Percentiles rank a stretch among this genome's conserved stretches.
Evolutionary conservation across 2,329 filamentous ascomycete genomes (phyloP).

Genomic region (Paraphaeosphaeria sporulosa): DNA sequence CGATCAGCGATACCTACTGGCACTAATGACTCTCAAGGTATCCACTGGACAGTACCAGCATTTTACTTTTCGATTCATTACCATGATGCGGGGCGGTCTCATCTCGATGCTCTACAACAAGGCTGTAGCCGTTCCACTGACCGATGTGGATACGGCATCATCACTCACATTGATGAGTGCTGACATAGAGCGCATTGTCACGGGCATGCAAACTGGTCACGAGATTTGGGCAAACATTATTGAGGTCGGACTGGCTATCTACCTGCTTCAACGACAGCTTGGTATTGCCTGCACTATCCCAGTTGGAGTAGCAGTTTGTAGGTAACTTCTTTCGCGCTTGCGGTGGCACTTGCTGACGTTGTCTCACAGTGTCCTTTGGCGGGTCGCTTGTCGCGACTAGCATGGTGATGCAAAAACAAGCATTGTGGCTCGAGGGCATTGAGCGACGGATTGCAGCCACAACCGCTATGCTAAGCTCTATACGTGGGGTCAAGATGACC

Average conservation of each 20-base stretch:
- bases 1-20: neutral
- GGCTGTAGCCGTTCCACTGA: conserved; percentile 34
- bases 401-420: conserved; percentile 43
- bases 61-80: conserved; percentile 43
- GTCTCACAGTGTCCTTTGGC: conserved; percentile 26
- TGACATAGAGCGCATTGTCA: conserved; percentile 46
- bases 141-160: conserved; percentile 40
- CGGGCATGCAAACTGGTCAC: conserved; percentile 44
- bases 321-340: conserved; percentile 11
- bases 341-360: neutral
- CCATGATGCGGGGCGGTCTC: conserved; percentile 46
- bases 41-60: conserved; percentile 47
- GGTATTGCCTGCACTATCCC: conserved; percentile 59
- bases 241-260: conserved; percentile 57
- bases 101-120: conserved; percentile 48
- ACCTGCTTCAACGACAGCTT: conserved; percentile 57
- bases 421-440: conserved; percentile 54
- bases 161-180: conserved; percentile 48
- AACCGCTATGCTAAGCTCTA: conserved; percentile 51
- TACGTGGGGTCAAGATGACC: conserved; percentile 55
- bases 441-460: conserved; percentile 55
- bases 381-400: conserved; percentile 40
- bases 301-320: conserved; percentile 53
- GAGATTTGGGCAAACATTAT: conserved; percentile 48
- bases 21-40: conserved; percentile 31